Percentiles rank a stretch among this genome's conserved stretches.
phyloP scores from a whole-genome alignment of 202 grass and related monocot genomes.

The Hordeum pubiflorum region DNA sequence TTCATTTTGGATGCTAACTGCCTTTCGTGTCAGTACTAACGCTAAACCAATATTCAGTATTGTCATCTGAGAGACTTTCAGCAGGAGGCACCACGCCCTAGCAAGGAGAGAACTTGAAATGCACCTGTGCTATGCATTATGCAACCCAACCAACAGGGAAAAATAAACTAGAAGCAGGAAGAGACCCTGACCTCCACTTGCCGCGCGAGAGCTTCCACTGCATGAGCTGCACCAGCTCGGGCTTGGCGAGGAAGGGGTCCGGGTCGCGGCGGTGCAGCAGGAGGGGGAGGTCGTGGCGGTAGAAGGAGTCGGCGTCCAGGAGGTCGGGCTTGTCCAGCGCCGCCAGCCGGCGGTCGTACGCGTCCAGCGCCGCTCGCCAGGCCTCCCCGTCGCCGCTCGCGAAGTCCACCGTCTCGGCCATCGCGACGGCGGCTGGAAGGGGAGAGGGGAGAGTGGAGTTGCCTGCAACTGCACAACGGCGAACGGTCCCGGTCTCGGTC shows the following conservation, averaged over 20 bases:
- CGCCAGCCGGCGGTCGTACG: conserved; percentile 46
- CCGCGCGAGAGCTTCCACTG: conserved; percentile 92
- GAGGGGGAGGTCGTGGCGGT: conserved; percentile 59
- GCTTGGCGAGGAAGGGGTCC: conserved; percentile 53
- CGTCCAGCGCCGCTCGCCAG: conserved; percentile 54
- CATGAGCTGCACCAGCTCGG: conserved; percentile 69
- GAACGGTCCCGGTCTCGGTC: neutral
- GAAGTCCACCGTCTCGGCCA: conserved; percentile 57
- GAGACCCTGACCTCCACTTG: conserved; percentile 43
- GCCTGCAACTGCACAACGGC: neutral
- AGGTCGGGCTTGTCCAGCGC: conserved; percentile 65
- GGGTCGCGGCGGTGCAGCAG: conserved; percentile 58
- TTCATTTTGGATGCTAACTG: neutral
- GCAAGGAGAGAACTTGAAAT: neutral
- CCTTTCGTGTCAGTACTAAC: neutral
- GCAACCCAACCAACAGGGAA: no score
- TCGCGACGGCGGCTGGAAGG: conserved; percentile 1
- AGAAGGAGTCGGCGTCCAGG: conserved; percentile 55
- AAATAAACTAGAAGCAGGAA: neutral
- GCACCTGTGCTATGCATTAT: neutral
- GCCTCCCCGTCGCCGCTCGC: conserved; percentile 40
- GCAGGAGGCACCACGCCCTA: neutral
- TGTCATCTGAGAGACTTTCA: neutral
- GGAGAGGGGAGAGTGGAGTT: neutral
- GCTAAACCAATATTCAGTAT: neutral